These are phyloP conservation scores for Elsinoe ampelina DNA, from an alignment of 2,329 filamentous ascomycete genomes.

Conservation along the genomic window DNA sequence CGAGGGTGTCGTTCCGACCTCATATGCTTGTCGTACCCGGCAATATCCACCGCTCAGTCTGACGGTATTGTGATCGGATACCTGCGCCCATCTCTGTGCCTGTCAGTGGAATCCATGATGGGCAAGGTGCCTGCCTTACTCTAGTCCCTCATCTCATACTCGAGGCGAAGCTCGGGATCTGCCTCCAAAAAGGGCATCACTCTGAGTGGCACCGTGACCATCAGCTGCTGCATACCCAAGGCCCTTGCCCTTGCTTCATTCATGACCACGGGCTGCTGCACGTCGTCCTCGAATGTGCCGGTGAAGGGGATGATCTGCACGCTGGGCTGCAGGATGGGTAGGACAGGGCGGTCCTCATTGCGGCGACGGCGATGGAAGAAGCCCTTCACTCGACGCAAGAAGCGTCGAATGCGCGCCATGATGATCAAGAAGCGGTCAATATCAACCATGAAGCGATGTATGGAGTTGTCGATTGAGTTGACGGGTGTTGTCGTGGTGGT, in stretches of 20 bases:
- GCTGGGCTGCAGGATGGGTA: background rate
- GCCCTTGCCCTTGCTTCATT: background rate
- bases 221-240: background rate
- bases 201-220: background rate
- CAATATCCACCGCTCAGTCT: too few species aligned
- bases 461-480: too few species aligned
- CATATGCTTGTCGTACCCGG: too few species aligned
- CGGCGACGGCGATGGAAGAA: background rate
- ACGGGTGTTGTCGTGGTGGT: too few species aligned
- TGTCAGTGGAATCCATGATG: background rate
- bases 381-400: background rate
- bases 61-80: background rate
- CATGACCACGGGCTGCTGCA: background rate
- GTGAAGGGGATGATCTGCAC: background rate
- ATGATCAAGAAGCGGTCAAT: background rate
- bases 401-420: background rate
- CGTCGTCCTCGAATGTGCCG: background rate
- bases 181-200: background rate
- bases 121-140: background rate
- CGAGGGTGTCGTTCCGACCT: too few species aligned
- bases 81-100: background rate
- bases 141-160: background rate
- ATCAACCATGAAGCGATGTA: background rate
- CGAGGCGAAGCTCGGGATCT: background rate
- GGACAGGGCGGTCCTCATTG: background rate